Evolutionary conservation across 2,329 filamentous ascomycete species (phyloP), one percentile per base, ranked within the genome.

Genomic region (Gaeumannomyces sp.): DNA sequence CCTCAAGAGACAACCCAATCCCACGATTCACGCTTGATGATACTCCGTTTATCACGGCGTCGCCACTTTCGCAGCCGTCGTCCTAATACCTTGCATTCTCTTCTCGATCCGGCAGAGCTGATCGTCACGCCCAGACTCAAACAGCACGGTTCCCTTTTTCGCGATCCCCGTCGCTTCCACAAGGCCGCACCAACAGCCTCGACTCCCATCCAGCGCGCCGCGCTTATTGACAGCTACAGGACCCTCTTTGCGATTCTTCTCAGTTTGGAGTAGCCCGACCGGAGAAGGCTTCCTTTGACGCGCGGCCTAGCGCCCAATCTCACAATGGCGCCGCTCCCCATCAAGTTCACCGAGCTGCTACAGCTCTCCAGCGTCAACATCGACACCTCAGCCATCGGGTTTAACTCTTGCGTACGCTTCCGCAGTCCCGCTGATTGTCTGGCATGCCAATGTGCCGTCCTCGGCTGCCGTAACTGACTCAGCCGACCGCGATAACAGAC

Each of bases 371-470:
- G 72, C 69, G 69, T 75, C 60, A 74, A 74, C 65, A 71, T 77
- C 65, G 73, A 75, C 69, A 74, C 71, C 67, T 70, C 70, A 66
- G 77, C 76, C 73, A 93, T 95, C 83, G 89, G 90, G 74, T 95
- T 94, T 83, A 93, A 93, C 79, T 90, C 89, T 77, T 93, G 90
- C 82, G 89, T 93, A 84, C 80, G 88, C 83, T 25, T 14, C 64
- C 58, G 65, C 67, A 53, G 63, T 22, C 19, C 4, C 38, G 16
- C 38, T 22, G 38, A 22, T 5, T 11, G 8, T 22, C 16, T 7
- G 16, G 16, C 38, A 19, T 50, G 38, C 38, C 38, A 50, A 22
- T 50, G 38, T 50, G 38, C 38, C 8, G 58, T 63, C 65, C 66
- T 64, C 64, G 31, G 59, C 45, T 50, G 65, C 53, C 53, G 62